Evolutionary conservation across 1,284 basidiomycete genomes (phyloP).

Genomic region (Ganoderma resinaceum): DNA sequence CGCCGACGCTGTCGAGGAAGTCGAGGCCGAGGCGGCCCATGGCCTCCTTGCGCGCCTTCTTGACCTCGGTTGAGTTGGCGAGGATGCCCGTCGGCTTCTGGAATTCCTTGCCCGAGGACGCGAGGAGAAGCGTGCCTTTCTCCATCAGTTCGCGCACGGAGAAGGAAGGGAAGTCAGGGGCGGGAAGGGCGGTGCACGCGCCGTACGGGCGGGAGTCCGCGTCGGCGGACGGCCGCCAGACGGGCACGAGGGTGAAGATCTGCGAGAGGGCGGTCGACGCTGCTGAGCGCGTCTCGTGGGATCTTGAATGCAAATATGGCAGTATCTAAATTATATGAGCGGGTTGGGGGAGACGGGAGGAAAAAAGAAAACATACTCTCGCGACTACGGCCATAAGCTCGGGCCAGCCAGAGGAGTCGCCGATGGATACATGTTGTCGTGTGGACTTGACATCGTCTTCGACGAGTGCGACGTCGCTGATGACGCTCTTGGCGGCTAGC

Average conservation of each 20-base stretch:
- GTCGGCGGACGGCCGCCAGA: conserved; percentile 74
- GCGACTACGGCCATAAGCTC: conserved; percentile 86
- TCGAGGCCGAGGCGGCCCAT: conserved; percentile 85
- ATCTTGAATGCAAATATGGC: conserved; percentile 88
- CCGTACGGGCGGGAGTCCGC: conserved; percentile 35
- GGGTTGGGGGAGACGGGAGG: conserved; percentile 1
- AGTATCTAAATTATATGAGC: conserved; percentile 64
- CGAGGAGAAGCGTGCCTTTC: conserved; percentile 79
- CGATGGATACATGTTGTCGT: conserved; percentile 62
- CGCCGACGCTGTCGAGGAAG: conserved; percentile 75
- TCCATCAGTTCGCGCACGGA: conserved; percentile 79
- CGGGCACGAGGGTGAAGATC: conserved; percentile 83
- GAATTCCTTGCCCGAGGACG: conserved; percentile 91
- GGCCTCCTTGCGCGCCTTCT: conserved; percentile 82
- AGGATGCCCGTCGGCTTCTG: conserved; percentile 72
- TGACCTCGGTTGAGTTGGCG: conserved; percentile 74
- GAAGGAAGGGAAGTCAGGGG: conserved; percentile 73
- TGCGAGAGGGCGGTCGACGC: conserved; percentile 87
- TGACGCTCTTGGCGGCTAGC: conserved; percentile 83
- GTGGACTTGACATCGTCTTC: conserved; percentile 77
- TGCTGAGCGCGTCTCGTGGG: conserved; percentile 85
- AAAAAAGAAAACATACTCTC: conserved; percentile 55
- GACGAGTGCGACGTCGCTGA: conserved; percentile 80
- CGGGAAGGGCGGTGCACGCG: conserved; percentile 38
- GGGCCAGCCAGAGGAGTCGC: conserved; percentile 77